Evolutionary conservation across 2,329 filamentous ascomycete species (phyloP), one percentile per base, ranked within the genome.

Genomic region (Diaporthe sp.): DNA sequence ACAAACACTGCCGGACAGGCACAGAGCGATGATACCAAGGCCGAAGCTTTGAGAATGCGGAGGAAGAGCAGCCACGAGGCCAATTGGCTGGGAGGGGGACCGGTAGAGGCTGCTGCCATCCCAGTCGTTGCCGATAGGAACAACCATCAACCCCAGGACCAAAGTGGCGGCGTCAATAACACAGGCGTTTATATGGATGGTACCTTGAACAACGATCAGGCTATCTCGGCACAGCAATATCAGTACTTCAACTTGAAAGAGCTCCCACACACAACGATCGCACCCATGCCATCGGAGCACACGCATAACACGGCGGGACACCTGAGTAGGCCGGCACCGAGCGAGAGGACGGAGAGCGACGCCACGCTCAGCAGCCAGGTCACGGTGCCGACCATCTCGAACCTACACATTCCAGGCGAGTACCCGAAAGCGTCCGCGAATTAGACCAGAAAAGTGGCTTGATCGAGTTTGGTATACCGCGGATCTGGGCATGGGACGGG

Each of bases 391-490:
- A 90, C 89, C 39, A 90, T 94, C 60, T 92, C 91, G 73, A 89
- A 92, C 80, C 83, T 95, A 70, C 92, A 94, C 80, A 89, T 95
- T 25, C 93, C 93, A 4, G 93, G 93, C 15, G 88, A 92, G 78
- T 95, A 89, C 81, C 92, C 92, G 12, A 87, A 83, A 77, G 67
- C 60, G n/a, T 51, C 34, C n/a, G 49, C 44, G 25, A 75, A 60
- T 25, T 75, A 67, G 61, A 63, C 22, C 7, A 57, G 20, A n/a
- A n/a, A 28, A 28, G 28, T 20, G 47, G n/a, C 6, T 28, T 17
- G 49, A 31, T 25, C 25, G 34, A 44, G 47, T 65, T n/a, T 55
- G 47, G 51, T 9, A n/a, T 28, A 31, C n/a, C 17, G 44, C n/a
- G n/a, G 22, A 9, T 39, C 34, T 34, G 44, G 60, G 37, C 13